Evolutionary conservation across 2,329 filamentous ascomycete genomes (phyloP).

Genomic region (Stagonosporopsis vannaccii): DNA sequence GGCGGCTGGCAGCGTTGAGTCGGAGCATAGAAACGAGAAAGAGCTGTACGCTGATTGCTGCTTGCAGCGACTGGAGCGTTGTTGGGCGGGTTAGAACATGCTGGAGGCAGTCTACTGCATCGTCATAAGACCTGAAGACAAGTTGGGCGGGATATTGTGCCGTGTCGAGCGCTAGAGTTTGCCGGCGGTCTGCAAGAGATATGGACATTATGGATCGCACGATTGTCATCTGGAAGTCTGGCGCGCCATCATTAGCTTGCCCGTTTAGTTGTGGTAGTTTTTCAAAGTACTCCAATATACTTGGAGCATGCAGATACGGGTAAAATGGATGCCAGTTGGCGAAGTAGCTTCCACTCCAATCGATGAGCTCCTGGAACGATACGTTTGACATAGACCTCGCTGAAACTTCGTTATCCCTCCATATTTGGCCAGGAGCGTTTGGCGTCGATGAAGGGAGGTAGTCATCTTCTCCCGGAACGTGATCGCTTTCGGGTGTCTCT

Average conservation of each 20-base stretch:
- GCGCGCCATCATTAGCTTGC: constrained; percentile 28
- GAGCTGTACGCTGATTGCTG: constrained; percentile 61
- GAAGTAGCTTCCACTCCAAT: constrained; percentile 63
- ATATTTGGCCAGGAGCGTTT: constrained; percentile 29
- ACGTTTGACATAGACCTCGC: constrained; percentile 21
- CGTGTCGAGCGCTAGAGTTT: constrained; percentile 36
- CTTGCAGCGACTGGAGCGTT: constrained; percentile 55
- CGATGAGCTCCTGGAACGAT: constrained; percentile 59
- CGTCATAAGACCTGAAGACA: constrained; percentile 59
- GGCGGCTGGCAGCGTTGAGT: constrained; percentile 63
- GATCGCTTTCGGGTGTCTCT: constrained; percentile 43
- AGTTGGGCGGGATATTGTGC: constrained; percentile 52
- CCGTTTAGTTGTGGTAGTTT: constrained; percentile 47
- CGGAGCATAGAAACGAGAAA: constrained; percentile 65
- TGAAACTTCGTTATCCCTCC: constrained; percentile 44
- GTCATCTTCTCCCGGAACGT: constrained; percentile 67
- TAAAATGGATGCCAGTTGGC: constrained; percentile 65
- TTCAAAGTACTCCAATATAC: constrained; percentile 58
- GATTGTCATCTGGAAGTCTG: constrained; percentile 51
- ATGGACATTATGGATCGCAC: constrained; percentile 62
- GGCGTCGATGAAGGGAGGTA: constrained; percentile 48
- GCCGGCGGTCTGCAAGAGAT: constrained; percentile 61
- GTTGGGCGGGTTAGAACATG: constrained; percentile 57
- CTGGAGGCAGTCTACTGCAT: constrained; percentile 60
- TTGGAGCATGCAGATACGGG: constrained; percentile 64